Evolutionary conservation across 2,329 filamentous ascomycete species (phyloP), one percentile per base, ranked within the genome.

Genomic region (Colletotrichum gigasporum): DNA sequence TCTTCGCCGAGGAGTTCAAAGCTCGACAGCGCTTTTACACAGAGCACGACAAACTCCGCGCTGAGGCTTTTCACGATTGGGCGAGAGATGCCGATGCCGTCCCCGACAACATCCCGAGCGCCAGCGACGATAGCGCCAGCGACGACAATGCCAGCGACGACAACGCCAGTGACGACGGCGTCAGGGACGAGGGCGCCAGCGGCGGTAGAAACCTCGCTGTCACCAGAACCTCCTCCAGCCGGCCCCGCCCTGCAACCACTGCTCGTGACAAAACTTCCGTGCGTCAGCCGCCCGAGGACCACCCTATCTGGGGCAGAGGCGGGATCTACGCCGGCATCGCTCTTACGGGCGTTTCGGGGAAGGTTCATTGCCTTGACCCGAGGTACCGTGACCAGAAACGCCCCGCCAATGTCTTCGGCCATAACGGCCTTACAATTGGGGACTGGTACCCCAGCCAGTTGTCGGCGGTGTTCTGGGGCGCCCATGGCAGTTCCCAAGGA

Each of bases 361-460:
- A 45, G 14, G 28, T 42, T 30, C 4, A 48, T 16, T 66, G 72
- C 54, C 51, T 69, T 20, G 67, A 74, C 59, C 68, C 62, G 1
- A 7, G 47, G 1, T 71, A 55, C 34, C 5, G 18, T 0, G 0
- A 62, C 42, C 11, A 57, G 8, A 64, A 69, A 39, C 65, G 55
- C 1, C 10, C 48, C 2, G 66, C 69, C 8, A 59, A 69, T 4
- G 61, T 71, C 0, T 66, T 24, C 16, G 64, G 74, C 12, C 65
- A 78, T 66, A 81, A 80, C 67, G 72, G 72, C 4, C 68, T 79
- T 2, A 11, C 3, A 0, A 69, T 75, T 3, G 79, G 79, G 8
- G 69, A 82, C 28, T 89, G 86, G 86, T 88, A 80, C 79, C 84
- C 86, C 0, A 76, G 77, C 1, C 85, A 86, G 64, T 73, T 84